phyloP scores from a whole-genome alignment of 208 protist species.

The Leishmania guyanensis region DNA sequence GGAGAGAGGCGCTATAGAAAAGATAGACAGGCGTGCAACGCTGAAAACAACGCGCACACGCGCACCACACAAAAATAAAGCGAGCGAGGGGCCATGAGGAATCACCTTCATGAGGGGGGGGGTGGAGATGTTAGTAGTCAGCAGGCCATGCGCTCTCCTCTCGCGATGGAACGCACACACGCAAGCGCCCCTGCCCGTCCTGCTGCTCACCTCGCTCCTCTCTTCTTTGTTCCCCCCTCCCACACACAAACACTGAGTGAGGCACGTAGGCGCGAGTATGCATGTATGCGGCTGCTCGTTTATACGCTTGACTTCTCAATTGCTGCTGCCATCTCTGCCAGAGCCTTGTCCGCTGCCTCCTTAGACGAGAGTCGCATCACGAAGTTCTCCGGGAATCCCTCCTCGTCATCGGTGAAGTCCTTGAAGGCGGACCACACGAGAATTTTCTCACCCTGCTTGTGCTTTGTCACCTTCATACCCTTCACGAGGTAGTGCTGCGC shows the following conservation, averaged over 20 bases:
- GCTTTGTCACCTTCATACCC: constrained; percentile 70
- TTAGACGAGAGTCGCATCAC: constrained; percentile 72
- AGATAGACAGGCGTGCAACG: neutral
- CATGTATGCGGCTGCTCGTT: neutral
- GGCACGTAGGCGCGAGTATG: neutral
- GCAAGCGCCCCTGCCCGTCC: neutral
- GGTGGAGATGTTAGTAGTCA: no score
- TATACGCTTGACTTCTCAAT: constrained; percentile 48
- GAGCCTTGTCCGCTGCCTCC: constrained; percentile 62
- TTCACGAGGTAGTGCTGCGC: constrained; percentile 88
- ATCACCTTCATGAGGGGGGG: no score
- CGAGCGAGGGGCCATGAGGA: no score
- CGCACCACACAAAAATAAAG: no score
- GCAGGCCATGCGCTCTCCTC: no score
- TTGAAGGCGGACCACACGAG: constrained; percentile 77
- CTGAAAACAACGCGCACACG: neutral
- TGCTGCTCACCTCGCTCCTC: neutral
- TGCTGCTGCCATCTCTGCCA: constrained; percentile 66
- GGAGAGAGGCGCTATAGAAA: neutral
- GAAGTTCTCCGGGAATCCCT: constrained; percentile 87
- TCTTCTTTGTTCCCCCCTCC: neutral
- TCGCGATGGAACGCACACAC: neutral
- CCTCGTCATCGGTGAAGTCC: constrained; percentile 90
- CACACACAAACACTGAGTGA: neutral
- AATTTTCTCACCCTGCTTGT: constrained; percentile 77